Conservation (phyloP, 495 filamentous ascomycete species). For the Parathielavia hyrcaniae region DNA sequence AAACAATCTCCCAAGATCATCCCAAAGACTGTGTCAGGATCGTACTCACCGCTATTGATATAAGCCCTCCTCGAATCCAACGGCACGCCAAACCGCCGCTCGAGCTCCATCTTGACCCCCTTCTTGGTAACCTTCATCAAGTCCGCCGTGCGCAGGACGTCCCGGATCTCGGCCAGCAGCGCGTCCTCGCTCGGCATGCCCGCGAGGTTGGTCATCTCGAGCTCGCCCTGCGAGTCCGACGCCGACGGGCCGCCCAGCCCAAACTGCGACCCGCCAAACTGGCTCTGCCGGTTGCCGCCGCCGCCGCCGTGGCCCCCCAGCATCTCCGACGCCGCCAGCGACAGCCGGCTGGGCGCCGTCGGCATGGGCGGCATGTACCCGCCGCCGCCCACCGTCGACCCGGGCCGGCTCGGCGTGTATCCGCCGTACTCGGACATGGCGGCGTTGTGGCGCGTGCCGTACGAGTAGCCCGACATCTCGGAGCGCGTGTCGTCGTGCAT, state of each 20-base stretch:
- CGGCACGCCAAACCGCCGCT: conserved; percentile 74
- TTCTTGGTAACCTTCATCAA: conserved; percentile 99
- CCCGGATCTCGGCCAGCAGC: conserved; percentile 85
- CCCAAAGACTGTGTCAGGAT: not conserved
- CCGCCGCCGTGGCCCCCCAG: conserved; percentile 25
- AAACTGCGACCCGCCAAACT: conserved; percentile 46
- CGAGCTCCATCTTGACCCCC: conserved; percentile 88
- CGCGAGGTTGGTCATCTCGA: conserved; percentile 62
- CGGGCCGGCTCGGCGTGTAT: conserved; percentile 55
- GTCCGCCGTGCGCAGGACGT: conserved; percentile 84
- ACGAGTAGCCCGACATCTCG: conserved; percentile 86
- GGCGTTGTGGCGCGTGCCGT: conserved; percentile 67
- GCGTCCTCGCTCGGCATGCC: conserved; percentile 81
- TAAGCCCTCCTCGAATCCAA: conserved; percentile 79
- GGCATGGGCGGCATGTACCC: conserved; percentile 38
- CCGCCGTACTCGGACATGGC: conserved; percentile 58
- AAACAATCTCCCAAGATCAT: not conserved
- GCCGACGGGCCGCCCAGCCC: conserved; percentile 38
- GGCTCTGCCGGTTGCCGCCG: conserved; percentile 36
- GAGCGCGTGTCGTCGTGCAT: conserved; percentile 69
- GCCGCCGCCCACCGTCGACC: conserved; percentile 73
- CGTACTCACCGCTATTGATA: conserved; percentile 82
- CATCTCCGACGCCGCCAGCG: conserved; percentile 71
- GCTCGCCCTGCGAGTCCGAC: conserved; percentile 52
- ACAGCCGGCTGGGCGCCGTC: conserved; percentile 53